Conservation (phyloP, 352 stramenopile genomes). For the Pythium periplocum region DNA sequence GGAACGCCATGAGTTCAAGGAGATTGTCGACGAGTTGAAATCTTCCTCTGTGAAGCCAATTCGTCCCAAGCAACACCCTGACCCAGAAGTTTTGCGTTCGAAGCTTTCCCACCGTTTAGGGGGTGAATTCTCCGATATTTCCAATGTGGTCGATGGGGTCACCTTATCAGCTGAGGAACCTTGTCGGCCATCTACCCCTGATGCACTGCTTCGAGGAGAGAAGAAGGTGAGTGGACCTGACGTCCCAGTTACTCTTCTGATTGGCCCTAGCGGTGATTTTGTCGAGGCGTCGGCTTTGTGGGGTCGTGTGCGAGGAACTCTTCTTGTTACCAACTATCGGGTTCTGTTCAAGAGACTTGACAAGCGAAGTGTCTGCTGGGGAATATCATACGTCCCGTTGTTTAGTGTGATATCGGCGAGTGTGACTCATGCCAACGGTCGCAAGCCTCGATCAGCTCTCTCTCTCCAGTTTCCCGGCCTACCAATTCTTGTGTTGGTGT, state of each 20-base stretch:
- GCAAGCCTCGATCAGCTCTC: slow-evolving; percentile 44
- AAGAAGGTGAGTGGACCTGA: slow-evolving; percentile 31
- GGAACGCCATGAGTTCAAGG: slow-evolving; percentile 57
- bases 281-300: slow-evolving; percentile 53
- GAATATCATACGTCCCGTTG: slow-evolving; percentile 64
- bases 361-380: slow-evolving; percentile 32
- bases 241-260: slow-evolving; percentile 50
- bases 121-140: too few relatives aligned
- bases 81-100: too few relatives aligned
- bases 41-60: too few relatives aligned
- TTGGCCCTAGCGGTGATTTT: slow-evolving; percentile 50
- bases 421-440: slow-evolving; percentile 52
- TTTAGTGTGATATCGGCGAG: slow-evolving; percentile 64
- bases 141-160: too few relatives aligned
- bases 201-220: slow-evolving; percentile 30
- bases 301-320: slow-evolving; percentile 54
- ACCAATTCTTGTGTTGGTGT: slow-evolving; percentile 58
- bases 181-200: too few relatives aligned
- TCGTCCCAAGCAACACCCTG: too few relatives aligned
- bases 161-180: too few relatives aligned
- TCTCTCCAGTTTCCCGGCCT: slow-evolving; percentile 45
- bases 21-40: slow-evolving; percentile 29
- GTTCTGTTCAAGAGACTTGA: slow-evolving; percentile 70
- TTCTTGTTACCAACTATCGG: slow-evolving; percentile 74
- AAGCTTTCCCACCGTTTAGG: too few relatives aligned